Conservation (phyloP, 768 basidiomycete species). For the Pseudohyphozyma bogoriensis region DNA sequence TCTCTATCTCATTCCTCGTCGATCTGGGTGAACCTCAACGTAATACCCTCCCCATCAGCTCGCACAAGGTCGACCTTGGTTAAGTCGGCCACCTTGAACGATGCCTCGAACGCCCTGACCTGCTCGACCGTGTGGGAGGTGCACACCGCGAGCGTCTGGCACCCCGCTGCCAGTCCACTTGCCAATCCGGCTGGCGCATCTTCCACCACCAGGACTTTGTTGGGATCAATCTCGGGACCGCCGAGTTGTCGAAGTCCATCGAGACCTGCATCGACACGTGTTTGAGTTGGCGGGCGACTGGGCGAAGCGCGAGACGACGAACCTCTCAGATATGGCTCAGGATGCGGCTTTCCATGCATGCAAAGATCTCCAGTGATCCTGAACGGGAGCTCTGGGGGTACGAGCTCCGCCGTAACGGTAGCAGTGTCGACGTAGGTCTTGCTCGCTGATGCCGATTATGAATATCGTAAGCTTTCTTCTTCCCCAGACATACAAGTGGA, state of each 20-base stretch:
- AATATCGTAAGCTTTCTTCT: too few relatives aligned
- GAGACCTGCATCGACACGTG: background rate
- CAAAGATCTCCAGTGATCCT: constrained; percentile 70
- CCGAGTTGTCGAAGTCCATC: background rate
- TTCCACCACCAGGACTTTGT: constrained; percentile 57
- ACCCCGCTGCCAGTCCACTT: constrained; percentile 65
- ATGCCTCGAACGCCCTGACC: constrained; percentile 50
- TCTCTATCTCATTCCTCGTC: too few relatives aligned
- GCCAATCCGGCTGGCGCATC: constrained; percentile 76
- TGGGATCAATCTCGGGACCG: constrained; percentile 5
- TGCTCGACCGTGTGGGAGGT: constrained; percentile 59
- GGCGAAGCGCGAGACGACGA: too few relatives aligned
- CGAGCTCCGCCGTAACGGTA: constrained; percentile 50
- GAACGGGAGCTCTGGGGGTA: constrained; percentile 50
- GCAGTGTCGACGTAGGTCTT: constrained; percentile 59
- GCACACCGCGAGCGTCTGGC: constrained; percentile 67
- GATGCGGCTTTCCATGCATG: constrained; percentile 69
- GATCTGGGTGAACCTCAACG: constrained; percentile 17
- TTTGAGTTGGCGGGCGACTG: background rate
- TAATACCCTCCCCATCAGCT: constrained; percentile 10
- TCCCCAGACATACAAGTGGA: too few relatives aligned
- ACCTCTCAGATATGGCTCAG: constrained; percentile 69
- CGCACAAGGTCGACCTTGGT: constrained; percentile 40
- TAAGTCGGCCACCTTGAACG: constrained; percentile 62
- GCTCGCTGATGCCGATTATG: constrained; percentile 50